phyloP scores from a whole-genome alignment of 306 rosid genomes.

The Morella rubra region DNA sequence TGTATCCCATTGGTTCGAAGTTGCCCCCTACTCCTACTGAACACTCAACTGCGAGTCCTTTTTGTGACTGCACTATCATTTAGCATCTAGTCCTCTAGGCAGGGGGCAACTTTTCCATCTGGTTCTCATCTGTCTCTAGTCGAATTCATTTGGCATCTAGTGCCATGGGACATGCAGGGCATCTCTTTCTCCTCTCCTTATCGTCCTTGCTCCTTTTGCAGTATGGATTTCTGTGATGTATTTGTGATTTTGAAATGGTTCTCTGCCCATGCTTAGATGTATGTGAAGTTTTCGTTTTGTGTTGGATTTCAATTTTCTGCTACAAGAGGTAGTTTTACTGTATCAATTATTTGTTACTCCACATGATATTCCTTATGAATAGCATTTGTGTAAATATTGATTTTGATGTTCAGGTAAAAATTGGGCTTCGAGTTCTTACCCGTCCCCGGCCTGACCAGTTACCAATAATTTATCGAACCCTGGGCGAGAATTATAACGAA shows the following conservation, averaged over 20 bases:
- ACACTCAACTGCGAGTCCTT: neutral
- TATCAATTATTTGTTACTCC: neutral
- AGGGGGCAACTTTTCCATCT: neutral
- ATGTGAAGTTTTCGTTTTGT: neutral
- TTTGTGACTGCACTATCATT: neutral
- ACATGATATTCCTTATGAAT: neutral
- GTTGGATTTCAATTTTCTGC: neutral
- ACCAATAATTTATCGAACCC: slow-evolving; percentile 70
- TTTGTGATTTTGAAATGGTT: neutral
- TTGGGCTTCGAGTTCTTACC: slow-evolving; percentile 90
- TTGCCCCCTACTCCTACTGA: neutral
- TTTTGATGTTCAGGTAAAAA: slow-evolving; percentile 56
- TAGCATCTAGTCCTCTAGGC: neutral
- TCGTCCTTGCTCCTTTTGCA: neutral
- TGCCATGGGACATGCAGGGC: neutral
- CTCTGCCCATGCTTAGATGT: neutral
- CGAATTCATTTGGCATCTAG: neutral
- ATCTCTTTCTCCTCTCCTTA: neutral
- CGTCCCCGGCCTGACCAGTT: slow-evolving; percentile 63
- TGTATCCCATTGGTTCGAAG: neutral
- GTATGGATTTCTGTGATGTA: neutral
- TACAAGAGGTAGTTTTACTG: neutral
- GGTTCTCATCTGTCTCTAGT: neutral
- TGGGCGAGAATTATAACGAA: slow-evolving; percentile 69
- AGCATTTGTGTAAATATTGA: neutral